These are phyloP conservation scores for Geopyxis carbonaria DNA, from an alignment of 495 filamentous ascomycete genomes.

Conservation along the genomic window DNA sequence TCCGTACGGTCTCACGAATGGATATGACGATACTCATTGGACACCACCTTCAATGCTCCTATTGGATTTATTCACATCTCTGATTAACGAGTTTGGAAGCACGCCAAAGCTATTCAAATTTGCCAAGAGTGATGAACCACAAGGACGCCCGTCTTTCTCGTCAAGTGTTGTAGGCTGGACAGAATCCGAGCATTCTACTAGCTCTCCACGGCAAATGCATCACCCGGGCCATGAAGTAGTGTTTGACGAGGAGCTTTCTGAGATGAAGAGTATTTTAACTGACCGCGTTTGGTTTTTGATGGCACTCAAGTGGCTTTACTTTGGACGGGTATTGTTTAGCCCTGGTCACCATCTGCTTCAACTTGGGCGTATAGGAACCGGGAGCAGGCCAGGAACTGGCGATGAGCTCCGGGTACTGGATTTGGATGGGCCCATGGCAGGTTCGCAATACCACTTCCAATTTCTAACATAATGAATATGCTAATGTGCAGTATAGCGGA, in stretches of 20 bases:
- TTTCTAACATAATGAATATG: constrained; percentile 1
- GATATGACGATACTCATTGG: constrained; percentile 2
- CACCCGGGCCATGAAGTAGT: constrained; percentile 4
- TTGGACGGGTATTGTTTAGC: constrained; percentile 22
- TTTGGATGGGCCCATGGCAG: constrained; percentile 16
- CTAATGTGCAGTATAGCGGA: constrained; percentile 11
- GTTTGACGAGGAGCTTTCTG: constrained; percentile 10
- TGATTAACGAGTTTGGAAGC: constrained; percentile 5
- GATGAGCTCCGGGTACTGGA: constrained; percentile 14
- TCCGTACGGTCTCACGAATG: constrained; percentile 5
- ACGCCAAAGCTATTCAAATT: constrained; percentile 5
- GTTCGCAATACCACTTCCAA: constrained; percentile 9
- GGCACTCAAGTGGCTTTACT: constrained; percentile 23
- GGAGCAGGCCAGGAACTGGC: constrained; percentile 3
- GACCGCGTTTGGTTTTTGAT: constrained; percentile 20
- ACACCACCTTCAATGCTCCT: constrained; percentile 8
- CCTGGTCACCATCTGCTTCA: constrained; percentile 22
- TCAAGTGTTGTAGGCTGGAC: not conserved
- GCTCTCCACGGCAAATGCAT: not conserved
- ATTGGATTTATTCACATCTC: constrained; percentile 6
- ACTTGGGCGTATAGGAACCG: constrained; percentile 2
- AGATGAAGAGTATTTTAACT: constrained; percentile 10
- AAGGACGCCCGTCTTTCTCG: not conserved
- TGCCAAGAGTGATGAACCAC: constrained; percentile 1
- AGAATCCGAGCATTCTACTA: not conserved